Evolutionary conservation across 1,284 basidiomycete genomes (phyloP).

Genomic region (Cutaneotrichosporon sp.): DNA sequence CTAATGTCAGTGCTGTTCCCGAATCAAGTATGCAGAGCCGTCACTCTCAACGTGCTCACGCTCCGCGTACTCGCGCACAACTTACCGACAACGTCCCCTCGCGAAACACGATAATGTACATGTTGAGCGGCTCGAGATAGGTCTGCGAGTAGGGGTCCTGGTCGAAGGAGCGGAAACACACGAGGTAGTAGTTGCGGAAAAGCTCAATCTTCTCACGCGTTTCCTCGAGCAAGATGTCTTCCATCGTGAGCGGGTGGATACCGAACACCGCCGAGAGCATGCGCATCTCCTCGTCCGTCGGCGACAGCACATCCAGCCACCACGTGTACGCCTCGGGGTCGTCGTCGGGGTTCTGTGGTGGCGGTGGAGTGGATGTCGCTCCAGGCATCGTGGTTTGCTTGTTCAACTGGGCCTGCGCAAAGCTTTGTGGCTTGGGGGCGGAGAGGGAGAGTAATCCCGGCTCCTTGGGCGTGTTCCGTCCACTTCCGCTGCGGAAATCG

Average conservation of each 20-base stretch:
- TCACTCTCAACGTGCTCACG: too few species aligned
- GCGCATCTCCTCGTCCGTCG: slow-evolving; percentile 98
- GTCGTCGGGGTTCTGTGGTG: slow-evolving; percentile 15
- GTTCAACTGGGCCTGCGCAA: background rate
- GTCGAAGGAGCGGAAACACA: slow-evolving; percentile 99
- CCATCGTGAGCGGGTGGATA: slow-evolving; percentile 96
- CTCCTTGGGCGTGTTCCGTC: slow-evolving; percentile 18
- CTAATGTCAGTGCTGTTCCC: slow-evolving; percentile 46
- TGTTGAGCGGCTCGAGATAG: slow-evolving; percentile 95
- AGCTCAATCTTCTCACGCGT: slow-evolving; percentile 99
- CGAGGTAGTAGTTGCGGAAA: slow-evolving; percentile 97
- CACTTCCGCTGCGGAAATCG: background rate
- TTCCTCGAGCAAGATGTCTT: slow-evolving; percentile 99
- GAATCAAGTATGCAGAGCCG: background rate
- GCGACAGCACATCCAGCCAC: slow-evolving; percentile 95
- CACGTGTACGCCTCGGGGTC: slow-evolving; percentile 73
- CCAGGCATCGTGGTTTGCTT: background rate
- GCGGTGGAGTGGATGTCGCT: background rate
- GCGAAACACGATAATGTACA: slow-evolving; percentile 99
- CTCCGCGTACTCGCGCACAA: background rate
- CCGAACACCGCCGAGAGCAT: slow-evolving; percentile 90
- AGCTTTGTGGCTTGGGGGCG: slow-evolving; percentile 1
- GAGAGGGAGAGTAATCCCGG: slow-evolving; percentile 10
- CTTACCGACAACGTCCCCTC: slow-evolving; percentile 91
- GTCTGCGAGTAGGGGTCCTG: slow-evolving; percentile 98